Conservation (phyloP, 1,284 basidiomycete species). For the Grifola frondosa region DNA sequence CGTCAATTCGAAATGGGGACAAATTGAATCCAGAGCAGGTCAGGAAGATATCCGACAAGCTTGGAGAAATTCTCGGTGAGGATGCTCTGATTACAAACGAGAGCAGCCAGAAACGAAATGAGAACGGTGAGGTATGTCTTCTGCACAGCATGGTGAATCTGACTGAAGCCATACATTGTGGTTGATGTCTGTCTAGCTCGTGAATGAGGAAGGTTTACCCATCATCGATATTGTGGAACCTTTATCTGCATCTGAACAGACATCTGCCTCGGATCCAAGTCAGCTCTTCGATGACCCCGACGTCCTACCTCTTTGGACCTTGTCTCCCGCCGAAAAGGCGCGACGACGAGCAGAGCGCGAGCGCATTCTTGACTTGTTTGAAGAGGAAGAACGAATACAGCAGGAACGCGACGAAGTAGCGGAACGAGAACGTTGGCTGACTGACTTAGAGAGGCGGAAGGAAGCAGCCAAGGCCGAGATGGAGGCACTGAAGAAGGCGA, state of each 20-base stretch:
- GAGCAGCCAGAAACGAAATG: slow-evolving; percentile 41
- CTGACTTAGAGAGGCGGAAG: slow-evolving; percentile 49
- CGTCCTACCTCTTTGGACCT: slow-evolving; percentile 45
- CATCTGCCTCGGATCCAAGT: slow-evolving; percentile 12
- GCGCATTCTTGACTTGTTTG: slow-evolving; percentile 63
- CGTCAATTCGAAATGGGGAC: slow-evolving; percentile 24
- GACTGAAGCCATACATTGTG: slow-evolving; percentile 12
- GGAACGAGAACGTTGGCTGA: slow-evolving; percentile 42
- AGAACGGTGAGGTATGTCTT: slow-evolving; percentile 61
- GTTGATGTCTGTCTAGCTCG: too few relatives aligned
- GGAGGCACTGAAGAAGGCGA: slow-evolving; percentile 49
- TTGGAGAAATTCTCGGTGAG: slow-evolving; percentile 60
- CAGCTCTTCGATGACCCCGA: slow-evolving; percentile 40
- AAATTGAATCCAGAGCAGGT: slow-evolving; percentile 50
- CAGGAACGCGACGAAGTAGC: slow-evolving; percentile 40
- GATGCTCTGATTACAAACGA: slow-evolving; percentile 30
- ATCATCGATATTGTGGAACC: slow-evolving; percentile 77
- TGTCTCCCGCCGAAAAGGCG: slow-evolving; percentile 49
- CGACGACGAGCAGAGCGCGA: slow-evolving; percentile 55
- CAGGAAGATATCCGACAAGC: slow-evolving; percentile 55
- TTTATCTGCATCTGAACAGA: slow-evolving; percentile 27
- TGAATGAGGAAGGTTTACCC: slow-evolving; percentile 76
- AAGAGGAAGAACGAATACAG: slow-evolving; percentile 62
- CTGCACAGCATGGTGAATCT: slow-evolving; percentile 3
- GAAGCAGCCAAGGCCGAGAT: slow-evolving; percentile 52